These are phyloP conservation scores for Auxenochlorella pyrenoidosa DNA, from an alignment of 139 green algal species.

Conservation along the genomic window DNA sequence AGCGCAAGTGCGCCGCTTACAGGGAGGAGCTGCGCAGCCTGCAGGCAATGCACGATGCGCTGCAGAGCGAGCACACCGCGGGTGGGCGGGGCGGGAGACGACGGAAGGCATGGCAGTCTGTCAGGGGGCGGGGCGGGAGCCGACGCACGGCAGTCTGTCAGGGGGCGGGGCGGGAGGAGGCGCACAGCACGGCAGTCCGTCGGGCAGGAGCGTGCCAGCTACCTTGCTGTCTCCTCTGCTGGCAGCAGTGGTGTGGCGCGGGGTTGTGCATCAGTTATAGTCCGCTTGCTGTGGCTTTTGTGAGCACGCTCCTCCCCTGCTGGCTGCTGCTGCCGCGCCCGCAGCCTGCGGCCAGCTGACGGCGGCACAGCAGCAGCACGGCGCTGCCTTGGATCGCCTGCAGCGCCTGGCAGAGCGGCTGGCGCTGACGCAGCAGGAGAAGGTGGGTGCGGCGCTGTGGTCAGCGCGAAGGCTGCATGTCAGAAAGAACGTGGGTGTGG, in stretches of 20 bases:
- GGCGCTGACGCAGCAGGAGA: slow-evolving; percentile 32
- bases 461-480: too few relatives aligned
- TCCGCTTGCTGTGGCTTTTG: background rate
- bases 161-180: background rate
- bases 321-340: too few relatives aligned
- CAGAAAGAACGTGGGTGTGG: too few relatives aligned
- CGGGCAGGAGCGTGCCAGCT: too few relatives aligned
- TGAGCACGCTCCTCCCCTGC: background rate
- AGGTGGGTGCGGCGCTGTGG: too few relatives aligned
- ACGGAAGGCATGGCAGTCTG: too few relatives aligned
- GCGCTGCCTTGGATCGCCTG: slow-evolving; percentile 16
- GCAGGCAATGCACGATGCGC: slow-evolving; percentile 24
- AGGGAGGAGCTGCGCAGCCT: slow-evolving; percentile 19
- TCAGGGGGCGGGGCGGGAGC: too few relatives aligned
- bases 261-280: background rate
- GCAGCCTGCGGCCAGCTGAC: slow-evolving; percentile 36
- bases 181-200: background rate
- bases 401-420: slow-evolving; percentile 21
- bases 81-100: background rate
- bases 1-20: slow-evolving; percentile 13
- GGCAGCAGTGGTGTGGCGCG: too few relatives aligned
- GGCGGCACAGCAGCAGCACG: slow-evolving; percentile 22
- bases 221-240: too few relatives aligned
- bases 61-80: slow-evolving; percentile 36
- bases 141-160: too few relatives aligned